Percentiles rank a stretch among this genome's conserved stretches.
phyloP scores from a whole-genome alignment of 768 basidiomycete genomes.

The Chiua virens region DNA sequence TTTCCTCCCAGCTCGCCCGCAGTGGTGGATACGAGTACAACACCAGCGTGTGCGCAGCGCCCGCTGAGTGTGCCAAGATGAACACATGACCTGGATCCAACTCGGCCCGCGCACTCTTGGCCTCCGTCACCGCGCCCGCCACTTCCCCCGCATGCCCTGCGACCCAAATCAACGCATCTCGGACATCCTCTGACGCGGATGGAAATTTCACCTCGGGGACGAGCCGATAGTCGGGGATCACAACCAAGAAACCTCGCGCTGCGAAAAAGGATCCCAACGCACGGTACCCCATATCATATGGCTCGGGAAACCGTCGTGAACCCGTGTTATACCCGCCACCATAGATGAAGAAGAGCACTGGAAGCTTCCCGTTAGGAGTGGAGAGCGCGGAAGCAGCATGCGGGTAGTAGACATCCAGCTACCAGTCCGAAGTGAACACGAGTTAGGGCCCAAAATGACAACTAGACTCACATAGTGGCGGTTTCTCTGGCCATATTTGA shows the following conservation, averaged over 20 bases:
- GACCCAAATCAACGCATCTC: slow-evolving; percentile 59
- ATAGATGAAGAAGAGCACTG: slow-evolving; percentile 63
- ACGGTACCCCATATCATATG: slow-evolving; percentile 53
- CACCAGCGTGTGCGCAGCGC: slow-evolving; percentile 50
- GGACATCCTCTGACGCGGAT: slow-evolving; percentile 52
- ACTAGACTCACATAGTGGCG: slow-evolving; percentile 36
- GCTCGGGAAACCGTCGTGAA: slow-evolving; percentile 44
- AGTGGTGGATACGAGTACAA: slow-evolving; percentile 36
- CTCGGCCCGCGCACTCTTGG: slow-evolving; percentile 7
- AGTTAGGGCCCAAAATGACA: not conserved
- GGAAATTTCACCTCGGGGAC: slow-evolving; percentile 60
- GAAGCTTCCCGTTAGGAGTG: slow-evolving; percentile 32
- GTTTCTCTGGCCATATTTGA: slow-evolving; percentile 50
- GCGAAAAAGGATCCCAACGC: slow-evolving; percentile 64
- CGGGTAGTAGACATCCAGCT: slow-evolving; percentile 74
- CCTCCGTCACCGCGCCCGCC: slow-evolving; percentile 1
- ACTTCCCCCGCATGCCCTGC: slow-evolving; percentile 35
- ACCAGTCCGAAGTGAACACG: not conserved
- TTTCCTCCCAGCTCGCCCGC: slow-evolving; percentile 35
- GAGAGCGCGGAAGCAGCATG: slow-evolving; percentile 24
- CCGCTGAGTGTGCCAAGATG: slow-evolving; percentile 63
- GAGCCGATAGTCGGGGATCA: slow-evolving; percentile 70
- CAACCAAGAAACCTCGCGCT: slow-evolving; percentile 53
- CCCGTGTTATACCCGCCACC: slow-evolving; percentile 64
- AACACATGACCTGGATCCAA: slow-evolving; percentile 46